These are phyloP conservation scores for Diplodia sapinea DNA, from an alignment of 2,329 filamentous ascomycete genomes.

Conservation along the genomic window DNA sequence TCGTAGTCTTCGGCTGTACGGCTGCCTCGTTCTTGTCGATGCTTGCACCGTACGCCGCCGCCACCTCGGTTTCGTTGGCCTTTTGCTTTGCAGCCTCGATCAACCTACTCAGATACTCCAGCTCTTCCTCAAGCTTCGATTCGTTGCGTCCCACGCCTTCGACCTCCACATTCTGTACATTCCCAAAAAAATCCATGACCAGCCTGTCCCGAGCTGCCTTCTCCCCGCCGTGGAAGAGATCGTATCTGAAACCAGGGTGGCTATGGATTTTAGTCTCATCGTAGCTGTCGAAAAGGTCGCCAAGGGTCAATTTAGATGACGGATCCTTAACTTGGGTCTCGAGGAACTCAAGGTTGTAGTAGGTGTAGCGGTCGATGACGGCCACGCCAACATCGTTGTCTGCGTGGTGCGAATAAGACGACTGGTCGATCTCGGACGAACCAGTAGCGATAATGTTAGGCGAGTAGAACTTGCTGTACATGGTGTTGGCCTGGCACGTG, in stretches of 20 bases:
- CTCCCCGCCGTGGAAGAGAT: constrained; percentile 88
- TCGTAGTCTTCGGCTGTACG: constrained; percentile 32
- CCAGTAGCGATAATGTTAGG: constrained; percentile 98
- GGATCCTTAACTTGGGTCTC: constrained; percentile 88
- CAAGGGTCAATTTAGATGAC: constrained; percentile 85
- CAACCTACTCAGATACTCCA: constrained; percentile 71
- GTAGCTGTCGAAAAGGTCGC: constrained; percentile 95
- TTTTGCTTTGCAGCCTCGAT: constrained; percentile 60
- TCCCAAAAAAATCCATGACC: constrained; percentile 97
- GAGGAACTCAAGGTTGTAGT: constrained; percentile 97
- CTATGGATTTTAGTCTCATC: constrained; percentile 94
- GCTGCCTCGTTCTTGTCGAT: constrained; percentile 33
- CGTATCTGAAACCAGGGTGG: constrained; percentile 88
- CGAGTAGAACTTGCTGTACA: constrained; percentile 98
- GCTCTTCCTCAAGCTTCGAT: constrained; percentile 67
- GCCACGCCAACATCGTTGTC: constrained; percentile 98
- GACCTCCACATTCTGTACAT: constrained; percentile 95
- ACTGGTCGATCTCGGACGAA: constrained; percentile 94
- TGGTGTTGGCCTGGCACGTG: constrained; percentile 98
- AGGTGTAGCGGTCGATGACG: constrained; percentile 97
- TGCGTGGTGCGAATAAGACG: constrained; percentile 95
- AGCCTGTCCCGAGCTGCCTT: constrained; percentile 76
- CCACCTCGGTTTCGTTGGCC: constrained; percentile 43
- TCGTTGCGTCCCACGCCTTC: constrained; percentile 60
- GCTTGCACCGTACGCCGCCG: constrained; percentile 36